phyloP scores from a whole-genome alignment of 768 basidiomycete genomes.

The Trichaptum fuscoviolaceum region DNA sequence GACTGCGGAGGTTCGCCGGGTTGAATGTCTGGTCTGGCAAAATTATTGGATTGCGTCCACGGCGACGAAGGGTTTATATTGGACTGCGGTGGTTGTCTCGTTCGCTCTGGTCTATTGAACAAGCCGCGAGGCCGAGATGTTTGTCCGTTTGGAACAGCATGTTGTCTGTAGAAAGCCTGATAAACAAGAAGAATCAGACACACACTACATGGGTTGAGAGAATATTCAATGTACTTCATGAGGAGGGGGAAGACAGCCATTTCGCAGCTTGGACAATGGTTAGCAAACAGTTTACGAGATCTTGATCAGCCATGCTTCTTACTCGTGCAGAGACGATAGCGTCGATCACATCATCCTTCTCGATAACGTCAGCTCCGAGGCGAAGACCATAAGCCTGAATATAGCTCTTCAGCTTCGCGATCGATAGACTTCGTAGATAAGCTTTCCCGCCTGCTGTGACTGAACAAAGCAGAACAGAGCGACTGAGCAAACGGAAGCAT shows the following conservation, averaged over 20 bases:
- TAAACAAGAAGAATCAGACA: background rate
- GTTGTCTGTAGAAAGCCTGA: slow-evolving; percentile 53
- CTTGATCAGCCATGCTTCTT: slow-evolving; percentile 17
- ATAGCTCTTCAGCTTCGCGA: slow-evolving; percentile 65
- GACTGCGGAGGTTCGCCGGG: slow-evolving; percentile 30
- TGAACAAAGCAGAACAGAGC: slow-evolving; percentile 21
- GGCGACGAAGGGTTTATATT: slow-evolving; percentile 20
- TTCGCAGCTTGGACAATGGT: slow-evolving; percentile 34
- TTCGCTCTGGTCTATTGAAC: slow-evolving; percentile 39
- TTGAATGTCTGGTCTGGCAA: slow-evolving; percentile 62
- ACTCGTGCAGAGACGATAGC: slow-evolving; percentile 49
- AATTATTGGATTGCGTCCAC: slow-evolving; percentile 32
- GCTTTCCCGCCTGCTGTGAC: slow-evolving; percentile 65
- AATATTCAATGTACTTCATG: slow-evolving; percentile 45
- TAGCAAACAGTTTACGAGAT: background rate
- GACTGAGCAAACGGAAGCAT: background rate
- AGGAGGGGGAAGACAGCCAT: slow-evolving; percentile 54
- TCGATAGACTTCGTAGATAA: slow-evolving; percentile 48
- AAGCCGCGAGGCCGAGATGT: slow-evolving; percentile 28
- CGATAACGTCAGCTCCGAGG: slow-evolving; percentile 50
- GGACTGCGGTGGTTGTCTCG: slow-evolving; percentile 21
- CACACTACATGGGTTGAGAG: slow-evolving; percentile 3
- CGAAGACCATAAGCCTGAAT: slow-evolving; percentile 64
- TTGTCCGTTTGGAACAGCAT: slow-evolving; percentile 50
- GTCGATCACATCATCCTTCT: slow-evolving; percentile 77